Evolutionary conservation across 805 yeast species (phyloP).

Genomic region (Ogataea chonburiensis): DNA sequence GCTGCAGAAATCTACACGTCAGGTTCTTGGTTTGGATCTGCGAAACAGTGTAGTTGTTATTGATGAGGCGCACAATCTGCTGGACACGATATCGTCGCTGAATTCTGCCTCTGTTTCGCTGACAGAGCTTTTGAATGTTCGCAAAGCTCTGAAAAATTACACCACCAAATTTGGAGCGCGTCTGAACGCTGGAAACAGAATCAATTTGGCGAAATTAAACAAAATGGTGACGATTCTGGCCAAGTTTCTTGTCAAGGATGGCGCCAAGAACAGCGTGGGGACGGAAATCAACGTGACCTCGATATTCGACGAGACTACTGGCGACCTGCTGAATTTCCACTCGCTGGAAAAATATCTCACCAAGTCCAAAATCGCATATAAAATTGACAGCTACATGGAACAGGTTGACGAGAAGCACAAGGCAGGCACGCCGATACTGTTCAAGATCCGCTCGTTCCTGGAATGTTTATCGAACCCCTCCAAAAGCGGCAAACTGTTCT

Average conservation of each 20-base stretch:
- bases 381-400: slow-evolving; percentile 63
- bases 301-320: slow-evolving; percentile 57
- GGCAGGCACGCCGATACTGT: slow-evolving; percentile 51
- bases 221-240: slow-evolving; percentile 54
- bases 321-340: slow-evolving; percentile 69
- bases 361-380: slow-evolving; percentile 76
- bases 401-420: slow-evolving; percentile 7
- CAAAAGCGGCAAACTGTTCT: slow-evolving; percentile 72
- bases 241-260: slow-evolving; percentile 41
- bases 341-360: slow-evolving; percentile 62
- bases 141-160: slow-evolving; percentile 53
- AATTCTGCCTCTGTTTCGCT: slow-evolving; percentile 60
- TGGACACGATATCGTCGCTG: slow-evolving; percentile 72
- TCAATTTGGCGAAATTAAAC: slow-evolving; percentile 61
- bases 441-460: slow-evolving; percentile 64
- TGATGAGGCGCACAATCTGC: slow-evolving; percentile 89
- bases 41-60: slow-evolving; percentile 69
- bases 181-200: slow-evolving; percentile 69
- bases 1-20: slow-evolving; percentile 59
- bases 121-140: slow-evolving; percentile 45
- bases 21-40: slow-evolving; percentile 55
- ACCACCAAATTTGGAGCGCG: slow-evolving; percentile 57
- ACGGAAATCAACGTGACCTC: slow-evolving; percentile 48
- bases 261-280: slow-evolving; percentile 47
- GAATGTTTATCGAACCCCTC: slow-evolving; percentile 69